Evolutionary conservation across 306 rosid species (phyloP).

Genomic region (Lagenaria siceraria): DNA sequence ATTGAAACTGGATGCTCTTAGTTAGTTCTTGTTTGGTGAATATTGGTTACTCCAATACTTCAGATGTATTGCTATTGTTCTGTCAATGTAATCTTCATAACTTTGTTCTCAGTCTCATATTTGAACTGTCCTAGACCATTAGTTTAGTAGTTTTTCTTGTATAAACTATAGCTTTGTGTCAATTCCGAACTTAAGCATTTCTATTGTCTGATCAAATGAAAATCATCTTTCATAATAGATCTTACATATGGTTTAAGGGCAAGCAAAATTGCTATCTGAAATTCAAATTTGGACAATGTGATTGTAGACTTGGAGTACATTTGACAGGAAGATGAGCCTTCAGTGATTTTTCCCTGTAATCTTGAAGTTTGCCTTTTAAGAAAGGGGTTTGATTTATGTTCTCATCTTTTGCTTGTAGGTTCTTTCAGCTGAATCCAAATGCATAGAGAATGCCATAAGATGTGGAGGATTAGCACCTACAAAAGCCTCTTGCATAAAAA

Average conservation of each 20-base stretch:
- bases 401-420: constrained; percentile 35
- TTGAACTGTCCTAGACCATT: too few relatives aligned
- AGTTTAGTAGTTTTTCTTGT: too few relatives aligned
- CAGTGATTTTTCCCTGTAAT: background rate
- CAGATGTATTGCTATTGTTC: background rate
- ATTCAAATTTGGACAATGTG: background rate
- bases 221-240: background rate
- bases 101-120: background rate
- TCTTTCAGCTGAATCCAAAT: constrained; percentile 42
- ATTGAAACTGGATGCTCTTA: background rate
- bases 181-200: background rate
- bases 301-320: background rate
- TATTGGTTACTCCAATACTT: background rate
- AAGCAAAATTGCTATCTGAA: background rate
- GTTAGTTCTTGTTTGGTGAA: background rate
- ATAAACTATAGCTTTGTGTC: background rate
- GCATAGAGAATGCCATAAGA: constrained; percentile 60
- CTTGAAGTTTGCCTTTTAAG: background rate
- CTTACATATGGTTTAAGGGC: background rate
- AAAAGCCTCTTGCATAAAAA: constrained; percentile 65
- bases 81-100: background rate
- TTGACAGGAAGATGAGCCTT: background rate
- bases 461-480: constrained; percentile 90
- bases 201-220: background rate
- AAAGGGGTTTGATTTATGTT: constrained; percentile 1